phyloP scores from a whole-genome alignment of 179 eudicot species.

The Monotropa hypopitys region DNA sequence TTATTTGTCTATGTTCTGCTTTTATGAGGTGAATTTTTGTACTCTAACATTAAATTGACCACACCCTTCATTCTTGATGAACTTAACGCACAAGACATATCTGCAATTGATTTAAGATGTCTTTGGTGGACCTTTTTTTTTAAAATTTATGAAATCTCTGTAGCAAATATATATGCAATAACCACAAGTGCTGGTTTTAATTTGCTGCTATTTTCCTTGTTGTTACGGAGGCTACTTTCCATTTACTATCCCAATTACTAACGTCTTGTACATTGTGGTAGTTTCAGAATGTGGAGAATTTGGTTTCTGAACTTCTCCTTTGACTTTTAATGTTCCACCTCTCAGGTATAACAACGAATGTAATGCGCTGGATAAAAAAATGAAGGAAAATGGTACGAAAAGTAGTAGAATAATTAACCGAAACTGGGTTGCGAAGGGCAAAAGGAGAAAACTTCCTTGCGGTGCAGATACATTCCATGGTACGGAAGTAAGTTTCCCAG shows the following conservation, averaged over 20 bases:
- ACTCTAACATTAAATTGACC: neutral
- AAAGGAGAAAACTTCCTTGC: conserved; percentile 50
- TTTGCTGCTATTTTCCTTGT: neutral
- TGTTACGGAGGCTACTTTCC: neutral
- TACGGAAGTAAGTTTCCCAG: conserved; percentile 23
- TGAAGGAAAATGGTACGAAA: conserved; percentile 53
- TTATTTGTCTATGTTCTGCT: neutral
- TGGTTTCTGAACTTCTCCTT: neutral
- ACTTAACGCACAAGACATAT: neutral
- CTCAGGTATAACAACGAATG: conserved; percentile 14
- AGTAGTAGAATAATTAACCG: conserved; percentile 51
- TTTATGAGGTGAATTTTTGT: neutral
- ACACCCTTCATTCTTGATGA: neutral
- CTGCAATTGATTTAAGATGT: neutral
- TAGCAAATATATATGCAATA: neutral
- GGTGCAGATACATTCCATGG: conserved; percentile 29
- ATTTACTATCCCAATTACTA: neutral
- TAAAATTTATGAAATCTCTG: neutral
- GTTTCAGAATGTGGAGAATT: neutral
- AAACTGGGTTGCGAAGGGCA: conserved; percentile 82
- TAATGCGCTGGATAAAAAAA: conserved; percentile 10
- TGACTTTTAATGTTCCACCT: neutral
- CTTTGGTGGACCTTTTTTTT: neutral
- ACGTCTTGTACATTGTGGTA: neutral
- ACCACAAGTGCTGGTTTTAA: neutral